These are phyloP conservation scores for Sphenostylis stenocarpa DNA, from an alignment of 306 rosid species.

Conservation along the genomic window DNA sequence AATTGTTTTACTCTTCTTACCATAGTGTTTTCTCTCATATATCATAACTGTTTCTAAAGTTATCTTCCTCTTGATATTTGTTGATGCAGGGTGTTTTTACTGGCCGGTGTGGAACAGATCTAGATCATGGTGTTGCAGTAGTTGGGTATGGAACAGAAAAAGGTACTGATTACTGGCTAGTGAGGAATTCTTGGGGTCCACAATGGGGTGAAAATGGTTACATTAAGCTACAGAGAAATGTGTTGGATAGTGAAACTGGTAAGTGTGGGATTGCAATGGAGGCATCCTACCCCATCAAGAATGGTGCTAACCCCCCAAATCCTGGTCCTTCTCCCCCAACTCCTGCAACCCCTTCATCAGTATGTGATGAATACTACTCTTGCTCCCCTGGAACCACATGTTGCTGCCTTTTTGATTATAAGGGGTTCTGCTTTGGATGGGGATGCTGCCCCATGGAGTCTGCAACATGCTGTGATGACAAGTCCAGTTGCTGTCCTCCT, in stretches of 20 bases:
- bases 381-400: conserved; percentile 75
- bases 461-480: conserved; percentile 84
- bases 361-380: conserved; percentile 66
- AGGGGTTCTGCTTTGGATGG: conserved; percentile 73
- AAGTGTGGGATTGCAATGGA: conserved; percentile 87
- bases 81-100: conserved; percentile 72
- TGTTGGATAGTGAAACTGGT: conserved; percentile 38
- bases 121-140: conserved; percentile 76
- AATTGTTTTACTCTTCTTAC: no score
- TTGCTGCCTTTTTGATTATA: conserved; percentile 67
- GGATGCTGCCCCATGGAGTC: conserved; percentile 90
- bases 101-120: conserved; percentile 73
- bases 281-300: conserved; percentile 82
- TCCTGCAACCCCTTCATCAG: conserved; percentile 47
- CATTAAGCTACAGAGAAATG: conserved; percentile 69
- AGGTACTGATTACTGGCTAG: conserved; percentile 72
- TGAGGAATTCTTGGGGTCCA: conserved; percentile 89
- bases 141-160: conserved; percentile 84
- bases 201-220: conserved; percentile 84
- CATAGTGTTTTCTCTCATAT: no score
- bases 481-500: conserved; percentile 76
- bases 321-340: conserved; percentile 80
- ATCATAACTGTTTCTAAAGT: no score
- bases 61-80: no score
- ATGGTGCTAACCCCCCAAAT: conserved; percentile 73